Evolutionary conservation across 257 asterid species (phyloP), one percentile per base, ranked within the genome.

Genomic region (Jacaranda copaia): DNA sequence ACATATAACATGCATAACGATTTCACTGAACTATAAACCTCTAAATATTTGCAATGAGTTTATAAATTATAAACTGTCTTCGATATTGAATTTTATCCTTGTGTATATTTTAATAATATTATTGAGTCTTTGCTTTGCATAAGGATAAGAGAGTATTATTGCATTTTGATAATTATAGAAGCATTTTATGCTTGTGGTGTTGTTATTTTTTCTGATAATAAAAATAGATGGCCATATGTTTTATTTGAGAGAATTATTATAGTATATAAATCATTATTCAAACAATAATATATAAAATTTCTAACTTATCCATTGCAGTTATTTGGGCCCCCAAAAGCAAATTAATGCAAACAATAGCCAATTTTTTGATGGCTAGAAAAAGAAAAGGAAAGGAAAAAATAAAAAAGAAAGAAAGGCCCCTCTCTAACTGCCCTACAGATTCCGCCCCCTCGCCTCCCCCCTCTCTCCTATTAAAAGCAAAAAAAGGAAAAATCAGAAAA

Each of bases 341-440:
- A 59, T 43, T 14, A 46, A 60, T 60, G 48, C 39, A 61, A 46
- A 46, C 36, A 74, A 8, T 36, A 9, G 52, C 11, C n/a, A 9
- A 43, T 35, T 25, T 32, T 61, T 35, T 48, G 7, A 32, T n/a
- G 63, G 62, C 18, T 45, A 62, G 51, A 61, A 74, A 73, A 59
- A 13, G 3, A 4, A 53, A 53, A 4, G 4, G 6, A 53, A 4
- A 15, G 6, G 15, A 9, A 59, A 73, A 9, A 45, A 35, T 32
- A 49, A 45, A 25, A 35, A 38, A 36, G 36, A 12, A 36, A 10
- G 52, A 36, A 38, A 51, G 35, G 68, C 51, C 77, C 46, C 60
- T 35, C 38, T 36, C 65, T 68, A 73, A 58, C 78, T 19, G 61
- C 83, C 74, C 69, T 68, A 73, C 14, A 36, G 46, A 77, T 6